These are phyloP conservation scores for Epichloe hybrida DNA, from an alignment of 2,329 filamentous ascomycete species.

Conservation along the genomic window DNA sequence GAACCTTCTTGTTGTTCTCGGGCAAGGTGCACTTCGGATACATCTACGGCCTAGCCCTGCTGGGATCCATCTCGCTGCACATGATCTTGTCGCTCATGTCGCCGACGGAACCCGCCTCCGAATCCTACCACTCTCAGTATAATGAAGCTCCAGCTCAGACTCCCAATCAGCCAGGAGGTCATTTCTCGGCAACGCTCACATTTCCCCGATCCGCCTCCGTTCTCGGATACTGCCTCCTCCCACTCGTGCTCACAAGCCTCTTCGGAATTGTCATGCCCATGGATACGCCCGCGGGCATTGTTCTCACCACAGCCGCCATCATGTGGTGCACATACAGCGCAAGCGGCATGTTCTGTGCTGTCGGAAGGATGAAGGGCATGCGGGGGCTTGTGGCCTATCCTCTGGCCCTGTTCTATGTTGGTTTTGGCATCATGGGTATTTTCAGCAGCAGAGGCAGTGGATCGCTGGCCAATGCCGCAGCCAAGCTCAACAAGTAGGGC, in stretches of 20 bases:
- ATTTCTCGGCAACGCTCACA: conserved; percentile 74
- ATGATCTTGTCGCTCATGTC: conserved; percentile 95
- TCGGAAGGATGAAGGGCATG: conserved; percentile 81
- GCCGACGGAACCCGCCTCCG: conserved; percentile 43
- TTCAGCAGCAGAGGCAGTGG: conserved; percentile 61
- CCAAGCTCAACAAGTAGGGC: conserved; percentile 20
- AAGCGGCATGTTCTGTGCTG: conserved; percentile 90
- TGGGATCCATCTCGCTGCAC: conserved; percentile 78
- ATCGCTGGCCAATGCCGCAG: conserved; percentile 21
- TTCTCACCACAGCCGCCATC: conserved; percentile 74
- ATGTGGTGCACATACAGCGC: conserved; percentile 93
- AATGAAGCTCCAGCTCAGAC: conserved; percentile 19
- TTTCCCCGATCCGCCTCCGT: conserved; percentile 81
- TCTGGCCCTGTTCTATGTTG: conserved; percentile 85
- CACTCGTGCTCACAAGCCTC: conserved; percentile 72
- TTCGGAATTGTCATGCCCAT: conserved; percentile 80
- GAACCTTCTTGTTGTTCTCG: conserved; percentile 78
- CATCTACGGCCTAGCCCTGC: conserved; percentile 89
- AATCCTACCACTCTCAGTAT: conserved; percentile 28
- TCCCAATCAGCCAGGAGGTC: conserved; percentile 34
- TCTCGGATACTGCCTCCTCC: conserved; percentile 86
- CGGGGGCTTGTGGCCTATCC: conserved; percentile 86
- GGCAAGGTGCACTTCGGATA: conserved; percentile 98
- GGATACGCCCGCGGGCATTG: conserved; percentile 77
- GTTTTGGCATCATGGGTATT: conserved; percentile 97